Evolutionary conservation across 129 eudicot genomes (phyloP).

Genomic region (Centrapalus pauciflorus): DNA sequence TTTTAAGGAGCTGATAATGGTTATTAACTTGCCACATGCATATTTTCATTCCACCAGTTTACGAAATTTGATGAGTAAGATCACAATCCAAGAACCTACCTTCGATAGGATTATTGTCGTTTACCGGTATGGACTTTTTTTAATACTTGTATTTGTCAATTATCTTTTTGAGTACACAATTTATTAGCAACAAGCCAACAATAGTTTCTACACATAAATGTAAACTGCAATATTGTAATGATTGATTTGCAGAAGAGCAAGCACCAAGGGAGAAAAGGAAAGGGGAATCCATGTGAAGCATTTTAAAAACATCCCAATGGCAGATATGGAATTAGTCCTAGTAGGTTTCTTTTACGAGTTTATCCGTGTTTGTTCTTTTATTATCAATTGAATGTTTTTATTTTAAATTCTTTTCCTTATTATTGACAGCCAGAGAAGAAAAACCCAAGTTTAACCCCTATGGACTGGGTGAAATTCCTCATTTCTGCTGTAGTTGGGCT

Average conservation of each 20-base stretch:
- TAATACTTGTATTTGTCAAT: background rate
- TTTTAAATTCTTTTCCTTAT: background rate
- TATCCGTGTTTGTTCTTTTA: background rate
- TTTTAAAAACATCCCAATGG: constrained; percentile 95
- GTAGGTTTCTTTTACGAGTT: constrained; percentile 55
- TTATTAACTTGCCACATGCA: background rate
- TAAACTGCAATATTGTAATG: background rate
- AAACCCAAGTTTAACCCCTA: constrained; percentile 95
- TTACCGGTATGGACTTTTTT: constrained; percentile 65
- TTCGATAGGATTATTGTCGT: constrained; percentile 94
- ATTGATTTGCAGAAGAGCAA: constrained; percentile 53
- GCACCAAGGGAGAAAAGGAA: constrained; percentile 43
- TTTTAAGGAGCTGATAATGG: background rate
- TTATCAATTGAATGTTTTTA: background rate
- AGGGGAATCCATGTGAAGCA: constrained; percentile 92
- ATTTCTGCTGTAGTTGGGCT: constrained; percentile 85
- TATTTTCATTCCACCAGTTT: constrained; percentile 42
- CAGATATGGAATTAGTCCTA: constrained; percentile 96
- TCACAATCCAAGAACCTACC: constrained; percentile 94
- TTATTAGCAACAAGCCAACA: constrained; percentile 2
- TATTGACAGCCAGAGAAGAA: constrained; percentile 84
- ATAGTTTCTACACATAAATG: background rate
- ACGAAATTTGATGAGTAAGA: constrained; percentile 56
- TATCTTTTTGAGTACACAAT: background rate
- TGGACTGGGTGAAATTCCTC: constrained; percentile 97